Percentiles rank a stretch among this genome's conserved stretches.
Evolutionary conservation across 2,329 filamentous ascomycete genomes (phyloP).

Genomic region (Hymenoscyphus salicellus): DNA sequence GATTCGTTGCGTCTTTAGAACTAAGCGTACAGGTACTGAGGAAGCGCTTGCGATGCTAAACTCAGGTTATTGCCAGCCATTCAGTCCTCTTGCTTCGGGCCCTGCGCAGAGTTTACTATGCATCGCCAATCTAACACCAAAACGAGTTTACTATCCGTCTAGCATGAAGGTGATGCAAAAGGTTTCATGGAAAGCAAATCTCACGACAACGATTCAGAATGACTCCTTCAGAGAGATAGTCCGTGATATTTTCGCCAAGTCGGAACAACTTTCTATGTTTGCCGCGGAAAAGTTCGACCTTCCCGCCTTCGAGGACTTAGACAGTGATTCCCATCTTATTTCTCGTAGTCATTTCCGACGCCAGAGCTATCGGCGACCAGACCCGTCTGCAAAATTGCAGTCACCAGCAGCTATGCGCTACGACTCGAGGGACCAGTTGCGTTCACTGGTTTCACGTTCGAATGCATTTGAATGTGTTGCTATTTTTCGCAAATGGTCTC

Average conservation of each 20-base stretch:
- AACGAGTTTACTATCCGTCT: slow-evolving; percentile 44
- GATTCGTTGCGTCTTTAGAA: slow-evolving; percentile 30
- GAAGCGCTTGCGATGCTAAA: slow-evolving; percentile 52
- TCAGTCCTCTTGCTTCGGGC: slow-evolving; percentile 17
- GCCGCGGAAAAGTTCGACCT: slow-evolving; percentile 4
- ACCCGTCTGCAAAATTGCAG: neutral
- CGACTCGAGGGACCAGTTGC: slow-evolving; percentile 17
- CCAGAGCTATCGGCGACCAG: neutral
- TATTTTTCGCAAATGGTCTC: slow-evolving; percentile 30
- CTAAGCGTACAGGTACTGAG: slow-evolving; percentile 57
- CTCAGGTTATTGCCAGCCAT: slow-evolving; percentile 44
- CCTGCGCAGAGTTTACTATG: slow-evolving; percentile 6
- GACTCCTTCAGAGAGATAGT: slow-evolving; percentile 29
- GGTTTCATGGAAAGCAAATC: slow-evolving; percentile 40
- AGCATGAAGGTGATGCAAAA: slow-evolving; percentile 43
- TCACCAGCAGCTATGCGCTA: slow-evolving; percentile 10
- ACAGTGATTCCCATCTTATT: slow-evolving; percentile 15
- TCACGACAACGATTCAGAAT: slow-evolving; percentile 43
- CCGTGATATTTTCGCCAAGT: slow-evolving; percentile 19
- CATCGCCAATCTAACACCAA: slow-evolving; percentile 33
- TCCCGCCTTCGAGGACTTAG: neutral
- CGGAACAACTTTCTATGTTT: slow-evolving; percentile 22
- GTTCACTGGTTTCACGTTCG: slow-evolving; percentile 2
- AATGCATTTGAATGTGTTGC: slow-evolving; percentile 29
- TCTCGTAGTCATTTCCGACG: slow-evolving; percentile 11